Percentiles rank a stretch among this genome's conserved stretches.
Evolutionary conservation across 2,329 filamentous ascomycete species (phyloP).

Genomic region (Cytospora leucostoma): DNA sequence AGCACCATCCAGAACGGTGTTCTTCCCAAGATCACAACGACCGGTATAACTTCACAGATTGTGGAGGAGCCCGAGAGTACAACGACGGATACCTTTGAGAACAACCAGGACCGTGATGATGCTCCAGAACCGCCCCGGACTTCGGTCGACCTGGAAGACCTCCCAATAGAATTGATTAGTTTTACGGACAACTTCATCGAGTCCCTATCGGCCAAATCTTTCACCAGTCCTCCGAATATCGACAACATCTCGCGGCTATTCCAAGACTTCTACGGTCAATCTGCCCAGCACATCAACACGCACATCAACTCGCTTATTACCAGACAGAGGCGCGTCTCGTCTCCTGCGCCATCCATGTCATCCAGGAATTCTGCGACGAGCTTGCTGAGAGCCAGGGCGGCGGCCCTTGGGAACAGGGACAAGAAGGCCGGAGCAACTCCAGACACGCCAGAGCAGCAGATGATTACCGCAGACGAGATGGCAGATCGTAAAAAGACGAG

Average conservation of each 20-base stretch:
- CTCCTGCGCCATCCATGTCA: conserved; percentile 55
- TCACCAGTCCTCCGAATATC: conserved; percentile 79
- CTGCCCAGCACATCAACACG: conserved; percentile 79
- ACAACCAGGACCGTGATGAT: conserved; percentile 48
- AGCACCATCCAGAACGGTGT: conserved; percentile 49
- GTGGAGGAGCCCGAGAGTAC: conserved; percentile 36
- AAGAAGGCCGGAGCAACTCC: conserved; percentile 45
- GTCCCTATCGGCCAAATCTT: conserved; percentile 82
- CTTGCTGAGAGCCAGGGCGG: conserved; percentile 57
- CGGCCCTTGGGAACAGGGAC: conserved; percentile 56
- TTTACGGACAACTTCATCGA: conserved; percentile 93
- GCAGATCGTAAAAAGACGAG: conserved; percentile 76
- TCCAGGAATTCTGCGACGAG: conserved; percentile 59
- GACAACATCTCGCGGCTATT: conserved; percentile 84
- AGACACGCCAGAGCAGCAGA: conserved; percentile 66
- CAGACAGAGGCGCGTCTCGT: conserved; percentile 68
- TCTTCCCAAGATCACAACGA: conserved; percentile 31
- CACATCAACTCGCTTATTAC: conserved; percentile 81
- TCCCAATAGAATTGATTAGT: conserved; percentile 91
- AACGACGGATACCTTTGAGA: conserved; percentile 51
- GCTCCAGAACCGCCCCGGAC: conserved; percentile 49
- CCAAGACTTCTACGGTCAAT: conserved; percentile 87
- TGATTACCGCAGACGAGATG: conserved; percentile 88
- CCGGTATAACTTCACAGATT: conserved; percentile 18
- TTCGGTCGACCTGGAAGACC: conserved; percentile 77